Percentiles rank a stretch among this genome's conserved stretches.
Conservation (phyloP, 2,329 filamentous ascomycete species). For the Phialophora chinensis region DNA sequence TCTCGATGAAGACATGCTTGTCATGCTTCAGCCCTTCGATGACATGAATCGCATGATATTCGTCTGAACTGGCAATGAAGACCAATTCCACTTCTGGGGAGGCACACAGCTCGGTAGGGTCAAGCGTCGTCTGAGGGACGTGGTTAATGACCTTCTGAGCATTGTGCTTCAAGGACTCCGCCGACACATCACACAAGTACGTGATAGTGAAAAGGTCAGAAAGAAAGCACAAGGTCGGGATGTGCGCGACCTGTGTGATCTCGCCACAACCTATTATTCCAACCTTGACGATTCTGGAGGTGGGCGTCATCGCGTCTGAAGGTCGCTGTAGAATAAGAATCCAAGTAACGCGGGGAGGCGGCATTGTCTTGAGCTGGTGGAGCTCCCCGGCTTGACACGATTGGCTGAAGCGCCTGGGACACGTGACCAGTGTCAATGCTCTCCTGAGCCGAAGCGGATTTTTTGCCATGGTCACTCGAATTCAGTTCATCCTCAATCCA, state of each 20-base stretch:
- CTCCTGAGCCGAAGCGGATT: slow-evolving; percentile 20
- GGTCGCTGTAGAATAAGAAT: neutral
- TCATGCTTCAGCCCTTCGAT: slow-evolving; percentile 59
- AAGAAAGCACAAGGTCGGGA: slow-evolving; percentile 57
- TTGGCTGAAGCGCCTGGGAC: neutral
- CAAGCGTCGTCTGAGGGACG: slow-evolving; percentile 44
- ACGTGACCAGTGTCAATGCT: slow-evolving; percentile 7
- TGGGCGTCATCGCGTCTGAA: slow-evolving; percentile 6
- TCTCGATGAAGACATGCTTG: slow-evolving; percentile 66
- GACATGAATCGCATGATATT: slow-evolving; percentile 60
- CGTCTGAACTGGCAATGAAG: slow-evolving; percentile 60
- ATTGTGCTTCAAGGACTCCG: slow-evolving; percentile 50
- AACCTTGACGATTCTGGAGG: slow-evolving; percentile 40
- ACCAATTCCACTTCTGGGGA: slow-evolving; percentile 59
- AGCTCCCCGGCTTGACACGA: neutral
- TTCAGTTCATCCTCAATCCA: slow-evolving; percentile 11
- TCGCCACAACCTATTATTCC: slow-evolving; percentile 50
- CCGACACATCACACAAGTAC: slow-evolving; percentile 60
- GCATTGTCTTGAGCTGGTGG: neutral
- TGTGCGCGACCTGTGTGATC: slow-evolving; percentile 60
- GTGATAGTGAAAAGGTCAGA: slow-evolving; percentile 54
- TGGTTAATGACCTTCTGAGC: slow-evolving; percentile 40
- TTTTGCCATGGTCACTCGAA: slow-evolving; percentile 14
- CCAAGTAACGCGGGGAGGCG: neutral
- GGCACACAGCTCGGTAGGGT: slow-evolving; percentile 49